A percentile compares a stretch with the other conserved stretches of the same genome.
These are phyloP conservation scores for Citrullus colocynthis DNA, from an alignment of 306 rosid genomes.

Conservation along the genomic window DNA sequence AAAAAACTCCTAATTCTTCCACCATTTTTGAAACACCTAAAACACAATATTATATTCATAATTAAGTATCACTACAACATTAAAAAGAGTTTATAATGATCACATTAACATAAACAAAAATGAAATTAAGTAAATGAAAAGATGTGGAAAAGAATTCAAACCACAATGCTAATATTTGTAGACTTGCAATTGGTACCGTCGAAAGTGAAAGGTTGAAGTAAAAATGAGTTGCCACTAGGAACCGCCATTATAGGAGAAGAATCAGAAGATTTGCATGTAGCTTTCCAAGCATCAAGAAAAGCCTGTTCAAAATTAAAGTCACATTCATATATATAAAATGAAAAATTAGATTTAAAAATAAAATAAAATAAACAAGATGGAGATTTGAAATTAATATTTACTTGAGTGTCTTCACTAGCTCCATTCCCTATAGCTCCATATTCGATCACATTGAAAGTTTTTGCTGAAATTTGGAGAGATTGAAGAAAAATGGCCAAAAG, in stretches of 20 bases:
- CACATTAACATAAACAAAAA: too few relatives aligned
- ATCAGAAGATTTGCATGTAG: neutral
- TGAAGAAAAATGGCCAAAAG: neutral
- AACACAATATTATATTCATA: too few relatives aligned
- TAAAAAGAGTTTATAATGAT: too few relatives aligned
- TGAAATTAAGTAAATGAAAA: too few relatives aligned
- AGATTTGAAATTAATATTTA: neutral
- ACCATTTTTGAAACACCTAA: too few relatives aligned
- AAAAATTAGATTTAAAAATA: neutral
- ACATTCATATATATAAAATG: neutral
- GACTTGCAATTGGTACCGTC: neutral
- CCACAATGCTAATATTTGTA: neutral
- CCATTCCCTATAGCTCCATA: conserved; percentile 9
- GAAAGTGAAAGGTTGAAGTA: conserved; percentile 3
- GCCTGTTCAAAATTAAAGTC: neutral
- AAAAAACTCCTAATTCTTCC: too few relatives aligned
- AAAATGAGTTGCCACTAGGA: neutral
- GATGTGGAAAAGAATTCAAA: neutral
- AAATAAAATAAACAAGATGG: too few relatives aligned
- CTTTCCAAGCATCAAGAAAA: conserved; percentile 3
- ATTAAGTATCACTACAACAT: too few relatives aligned
- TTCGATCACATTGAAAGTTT: neutral
- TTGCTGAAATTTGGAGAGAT: neutral
- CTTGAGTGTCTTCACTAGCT: neutral
- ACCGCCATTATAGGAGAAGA: neutral